Conservation (phyloP, 257 asterid species). For the Thymus mandschuricus region DNA sequence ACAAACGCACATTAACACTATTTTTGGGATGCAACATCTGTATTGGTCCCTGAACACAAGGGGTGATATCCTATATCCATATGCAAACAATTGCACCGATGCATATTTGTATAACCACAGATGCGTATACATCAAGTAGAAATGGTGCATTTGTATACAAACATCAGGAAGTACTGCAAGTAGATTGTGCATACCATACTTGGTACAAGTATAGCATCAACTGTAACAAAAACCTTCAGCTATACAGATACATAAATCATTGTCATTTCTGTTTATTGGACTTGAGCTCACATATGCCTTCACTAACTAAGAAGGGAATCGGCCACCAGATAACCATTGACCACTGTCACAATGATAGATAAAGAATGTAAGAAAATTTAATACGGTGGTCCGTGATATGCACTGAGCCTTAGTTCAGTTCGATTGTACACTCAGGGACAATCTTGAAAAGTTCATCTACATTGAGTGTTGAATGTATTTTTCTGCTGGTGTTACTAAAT, state of each 20-base stretch:
- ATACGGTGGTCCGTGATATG: background rate
- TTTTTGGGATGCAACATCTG: background rate
- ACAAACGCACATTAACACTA: background rate
- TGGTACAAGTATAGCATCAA: background rate
- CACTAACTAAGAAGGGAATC: too few relatives aligned
- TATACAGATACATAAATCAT: background rate
- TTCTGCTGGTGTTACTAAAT: background rate
- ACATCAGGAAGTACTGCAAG: background rate
- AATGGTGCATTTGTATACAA: background rate
- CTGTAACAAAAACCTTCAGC: too few relatives aligned
- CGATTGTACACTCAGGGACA: background rate
- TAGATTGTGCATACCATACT: background rate
- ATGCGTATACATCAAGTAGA: background rate
- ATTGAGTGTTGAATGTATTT: background rate
- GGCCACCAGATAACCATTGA: background rate
- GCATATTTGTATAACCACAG: background rate
- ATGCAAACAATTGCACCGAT: background rate
- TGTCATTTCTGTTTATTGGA: background rate
- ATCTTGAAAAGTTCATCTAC: background rate
- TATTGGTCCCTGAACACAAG: background rate
- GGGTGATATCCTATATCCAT: background rate
- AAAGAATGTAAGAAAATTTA: conserved; percentile 3
- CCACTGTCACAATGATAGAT: background rate
- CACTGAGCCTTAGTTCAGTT: background rate
- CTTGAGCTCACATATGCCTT: background rate